Base-by-base conservation (phyloP, 495 filamentous ascomycete species). In the Thermothielavioides terrestris region DNA sequence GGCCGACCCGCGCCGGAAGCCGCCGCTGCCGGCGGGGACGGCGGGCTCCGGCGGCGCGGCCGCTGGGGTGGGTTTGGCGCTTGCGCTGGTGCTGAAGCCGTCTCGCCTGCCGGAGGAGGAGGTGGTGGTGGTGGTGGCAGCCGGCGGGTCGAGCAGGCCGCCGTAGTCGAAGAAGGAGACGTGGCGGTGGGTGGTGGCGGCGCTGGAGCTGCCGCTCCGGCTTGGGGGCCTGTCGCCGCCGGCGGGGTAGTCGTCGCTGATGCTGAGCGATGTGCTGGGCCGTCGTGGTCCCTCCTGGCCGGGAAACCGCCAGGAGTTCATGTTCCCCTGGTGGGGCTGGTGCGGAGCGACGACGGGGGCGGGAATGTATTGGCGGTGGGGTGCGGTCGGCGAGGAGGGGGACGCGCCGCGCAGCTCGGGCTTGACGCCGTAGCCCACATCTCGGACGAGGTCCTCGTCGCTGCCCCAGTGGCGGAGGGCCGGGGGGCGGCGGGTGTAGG, bases 401-500 rank as follows among this genome's bases (percentile, higher is more conserved):
- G 46, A 53, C 2, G 1, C 9, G 8, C 72, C 73, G 28, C 75
- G 69, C 10, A 87, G 54, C 21, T 83, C 78, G 12, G 78, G 78
- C 42, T 80, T 68, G 15, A 83, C 68, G 18, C 81, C 71, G 14
- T 85, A 76, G n/a, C 88, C 87, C 27, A 89, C 34, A 56, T 80
- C 85, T 12, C 79, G 71, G 1, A 84, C 86, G 4, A 94, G 71
- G 58, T 91, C 87, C 39, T 85, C 84, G 60, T 94, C 88, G 54
- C 83, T 88, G 6, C 86, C 87, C 87, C 87, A 91, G 52, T 82
- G 76, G 40, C 77, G 68, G 18, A 78, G 69, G n/a, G 68, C 57
- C 9, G 69, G 75, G 3, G 77, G 72, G 15, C 73, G 66, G 15
- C 73, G 65, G 27, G 61, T 62, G n/a, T 60, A 59, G 14, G 66